Evolutionary conservation across 2,329 filamentous ascomycete species (phyloP).

Genomic region (Mycogone perniciosa): DNA sequence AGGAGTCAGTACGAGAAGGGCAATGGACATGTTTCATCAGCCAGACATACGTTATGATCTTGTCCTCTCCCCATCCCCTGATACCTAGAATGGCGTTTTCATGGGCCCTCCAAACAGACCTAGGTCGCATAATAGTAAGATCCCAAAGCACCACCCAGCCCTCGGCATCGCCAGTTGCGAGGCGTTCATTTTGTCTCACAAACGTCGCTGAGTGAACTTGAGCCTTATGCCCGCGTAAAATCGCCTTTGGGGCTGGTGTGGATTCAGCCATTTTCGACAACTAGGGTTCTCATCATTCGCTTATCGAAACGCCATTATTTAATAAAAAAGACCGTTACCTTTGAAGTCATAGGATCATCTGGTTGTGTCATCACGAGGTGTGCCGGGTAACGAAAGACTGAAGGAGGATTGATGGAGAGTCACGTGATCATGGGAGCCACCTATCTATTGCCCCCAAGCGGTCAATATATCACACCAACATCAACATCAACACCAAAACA

Average conservation of each 20-base stretch:
- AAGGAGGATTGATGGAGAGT: too few relatives aligned
- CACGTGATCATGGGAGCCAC: too few relatives aligned
- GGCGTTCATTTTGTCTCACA: slow-evolving; percentile 63
- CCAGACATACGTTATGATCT: slow-evolving; percentile 72
- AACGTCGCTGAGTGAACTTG: slow-evolving; percentile 75
- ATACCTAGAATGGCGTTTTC: slow-evolving; percentile 69
- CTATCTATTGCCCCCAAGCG: too few relatives aligned
- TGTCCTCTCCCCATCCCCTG: slow-evolving; percentile 62
- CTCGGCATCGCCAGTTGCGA: slow-evolving; percentile 82
- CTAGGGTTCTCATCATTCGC: neutral
- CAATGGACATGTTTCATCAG: neutral
- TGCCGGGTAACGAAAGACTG: too few relatives aligned
- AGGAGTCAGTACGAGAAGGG: neutral
- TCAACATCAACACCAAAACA: neutral
- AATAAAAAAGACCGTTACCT: neutral
- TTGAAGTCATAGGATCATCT: too few relatives aligned
- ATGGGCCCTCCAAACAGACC: slow-evolving; percentile 84
- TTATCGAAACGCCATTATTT: slow-evolving; percentile 3
- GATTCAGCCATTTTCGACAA: slow-evolving; percentile 20
- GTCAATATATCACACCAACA: neutral
- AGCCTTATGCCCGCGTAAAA: slow-evolving; percentile 79
- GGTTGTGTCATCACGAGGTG: too few relatives aligned
- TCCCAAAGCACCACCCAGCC: slow-evolving; percentile 88
- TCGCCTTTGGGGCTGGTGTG: slow-evolving; percentile 41
- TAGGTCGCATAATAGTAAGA: slow-evolving; percentile 69